Conservation (phyloP, 345 rosid genomes). For the Physaria fendleri region DNA sequence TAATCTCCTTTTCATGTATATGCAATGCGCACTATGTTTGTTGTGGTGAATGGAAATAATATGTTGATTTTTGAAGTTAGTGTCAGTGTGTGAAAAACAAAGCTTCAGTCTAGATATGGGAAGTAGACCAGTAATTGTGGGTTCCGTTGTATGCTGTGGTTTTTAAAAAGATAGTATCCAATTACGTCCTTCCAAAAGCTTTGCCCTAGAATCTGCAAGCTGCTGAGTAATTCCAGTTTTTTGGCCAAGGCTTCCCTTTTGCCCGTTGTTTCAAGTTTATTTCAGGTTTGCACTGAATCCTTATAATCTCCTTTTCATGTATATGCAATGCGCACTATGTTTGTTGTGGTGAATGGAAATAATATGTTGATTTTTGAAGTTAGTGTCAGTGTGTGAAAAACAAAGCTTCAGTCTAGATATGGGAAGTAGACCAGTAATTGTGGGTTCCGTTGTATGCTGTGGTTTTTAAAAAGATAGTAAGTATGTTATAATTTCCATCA, state of each 20-base stretch:
- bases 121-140: not conserved
- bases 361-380: not conserved
- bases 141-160: no score
- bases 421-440: not conserved
- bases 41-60: not conserved
- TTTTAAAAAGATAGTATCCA: no score
- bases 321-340: not conserved
- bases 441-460: no score
- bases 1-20: not conserved
- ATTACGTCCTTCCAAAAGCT: slow-evolving; percentile 66
- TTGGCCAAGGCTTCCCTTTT: slow-evolving; percentile 74
- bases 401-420: not conserved
- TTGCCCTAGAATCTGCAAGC: slow-evolving; percentile 85
- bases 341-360: slow-evolving; percentile 2
- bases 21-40: not conserved
- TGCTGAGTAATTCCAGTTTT: slow-evolving; percentile 74
- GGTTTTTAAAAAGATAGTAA: no score
- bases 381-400: not conserved
- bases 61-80: not conserved
- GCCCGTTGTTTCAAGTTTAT: slow-evolving; percentile 67
- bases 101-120: not conserved
- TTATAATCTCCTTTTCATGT: not conserved
- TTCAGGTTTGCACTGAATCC: slow-evolving; percentile 56
- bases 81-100: not conserved
- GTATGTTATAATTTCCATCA: no score